Conservation (phyloP, 108 stramenopile species). For the Skeletonema tropicum region DNA sequence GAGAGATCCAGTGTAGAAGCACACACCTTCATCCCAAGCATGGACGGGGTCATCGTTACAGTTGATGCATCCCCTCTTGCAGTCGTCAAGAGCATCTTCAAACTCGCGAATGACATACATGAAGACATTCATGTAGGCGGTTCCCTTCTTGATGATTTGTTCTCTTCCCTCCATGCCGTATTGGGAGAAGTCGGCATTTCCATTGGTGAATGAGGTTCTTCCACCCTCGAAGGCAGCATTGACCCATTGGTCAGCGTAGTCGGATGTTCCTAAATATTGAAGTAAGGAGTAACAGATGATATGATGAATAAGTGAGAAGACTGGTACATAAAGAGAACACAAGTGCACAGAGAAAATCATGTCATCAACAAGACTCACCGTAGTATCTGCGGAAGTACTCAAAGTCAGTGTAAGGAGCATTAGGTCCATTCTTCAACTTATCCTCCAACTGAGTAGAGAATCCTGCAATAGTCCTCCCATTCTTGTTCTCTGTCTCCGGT, state of each 20-base stretch:
- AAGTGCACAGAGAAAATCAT: background rate
- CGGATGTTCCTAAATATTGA: constrained; percentile 18
- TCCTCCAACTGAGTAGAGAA: constrained; percentile 58
- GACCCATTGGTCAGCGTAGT: constrained; percentile 82
- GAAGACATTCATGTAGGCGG: constrained; percentile 61
- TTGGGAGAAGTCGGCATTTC: constrained; percentile 65
- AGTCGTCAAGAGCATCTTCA: constrained; percentile 80
- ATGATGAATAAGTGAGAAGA: background rate
- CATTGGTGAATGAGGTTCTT: constrained; percentile 56
- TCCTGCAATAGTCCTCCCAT: constrained; percentile 60
- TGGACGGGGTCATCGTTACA: constrained; percentile 74
- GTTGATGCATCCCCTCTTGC: constrained; percentile 49
- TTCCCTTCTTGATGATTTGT: constrained; percentile 73
- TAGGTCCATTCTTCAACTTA: constrained; percentile 42
- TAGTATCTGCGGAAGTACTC: constrained; percentile 70
- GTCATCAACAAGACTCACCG: constrained; percentile 25
- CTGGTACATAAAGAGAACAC: background rate
- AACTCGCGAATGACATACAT: constrained; percentile 80
- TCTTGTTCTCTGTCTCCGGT: constrained; percentile 54
- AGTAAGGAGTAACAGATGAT: background rate
- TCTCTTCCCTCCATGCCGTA: constrained; percentile 43
- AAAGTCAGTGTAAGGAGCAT: constrained; percentile 60
- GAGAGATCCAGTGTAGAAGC: constrained; percentile 61
- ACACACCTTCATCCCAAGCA: constrained; percentile 73
- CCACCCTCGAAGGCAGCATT: constrained; percentile 60